Conservation (phyloP, 1,284 basidiomycete genomes). For the Sanghuangporus baumii region DNA sequence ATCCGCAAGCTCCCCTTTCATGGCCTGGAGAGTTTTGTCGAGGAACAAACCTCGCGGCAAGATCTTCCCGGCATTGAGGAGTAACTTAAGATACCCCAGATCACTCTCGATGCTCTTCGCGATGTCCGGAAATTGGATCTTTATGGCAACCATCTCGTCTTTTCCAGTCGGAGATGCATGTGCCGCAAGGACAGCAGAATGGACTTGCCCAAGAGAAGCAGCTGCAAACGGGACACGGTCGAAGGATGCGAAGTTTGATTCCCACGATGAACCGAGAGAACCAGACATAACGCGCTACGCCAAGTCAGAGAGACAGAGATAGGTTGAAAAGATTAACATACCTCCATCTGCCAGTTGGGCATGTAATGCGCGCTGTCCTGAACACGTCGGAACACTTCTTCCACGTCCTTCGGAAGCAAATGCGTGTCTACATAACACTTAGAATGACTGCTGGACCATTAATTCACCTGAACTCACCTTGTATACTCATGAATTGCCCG, state of each 20-base stretch:
- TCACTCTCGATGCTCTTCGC: slow-evolving; percentile 84
- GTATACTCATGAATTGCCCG: slow-evolving; percentile 97
- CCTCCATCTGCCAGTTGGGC: slow-evolving; percentile 98
- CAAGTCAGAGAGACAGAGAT: neutral
- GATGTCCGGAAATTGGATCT: slow-evolving; percentile 96
- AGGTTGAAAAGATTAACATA: slow-evolving; percentile 25
- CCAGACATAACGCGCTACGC: slow-evolving; percentile 67
- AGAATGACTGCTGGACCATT: neutral
- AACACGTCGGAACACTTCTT: slow-evolving; percentile 84
- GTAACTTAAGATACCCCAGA: slow-evolving; percentile 78
- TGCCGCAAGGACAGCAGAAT: slow-evolving; percentile 63
- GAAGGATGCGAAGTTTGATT: slow-evolving; percentile 68
- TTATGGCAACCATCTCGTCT: slow-evolving; percentile 76
- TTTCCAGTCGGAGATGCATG: slow-evolving; percentile 44
- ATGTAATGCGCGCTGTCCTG: slow-evolving; percentile 98
- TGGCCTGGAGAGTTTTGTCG: slow-evolving; percentile 82
- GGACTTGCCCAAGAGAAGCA: slow-evolving; percentile 97
- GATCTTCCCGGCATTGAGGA: slow-evolving; percentile 75
- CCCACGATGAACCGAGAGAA: slow-evolving; percentile 79
- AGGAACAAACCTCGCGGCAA: slow-evolving; percentile 89
- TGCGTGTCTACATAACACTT: slow-evolving; percentile 61
- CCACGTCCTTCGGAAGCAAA: slow-evolving; percentile 83
- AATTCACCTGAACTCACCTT: slow-evolving; percentile 50
- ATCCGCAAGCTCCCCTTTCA: slow-evolving; percentile 89
- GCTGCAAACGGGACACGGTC: slow-evolving; percentile 89